A percentile compares a stretch with the other conserved stretches of the same genome.
These are phyloP conservation scores for Panus rudis DNA, from an alignment of 768 basidiomycete species.

Conservation along the genomic window DNA sequence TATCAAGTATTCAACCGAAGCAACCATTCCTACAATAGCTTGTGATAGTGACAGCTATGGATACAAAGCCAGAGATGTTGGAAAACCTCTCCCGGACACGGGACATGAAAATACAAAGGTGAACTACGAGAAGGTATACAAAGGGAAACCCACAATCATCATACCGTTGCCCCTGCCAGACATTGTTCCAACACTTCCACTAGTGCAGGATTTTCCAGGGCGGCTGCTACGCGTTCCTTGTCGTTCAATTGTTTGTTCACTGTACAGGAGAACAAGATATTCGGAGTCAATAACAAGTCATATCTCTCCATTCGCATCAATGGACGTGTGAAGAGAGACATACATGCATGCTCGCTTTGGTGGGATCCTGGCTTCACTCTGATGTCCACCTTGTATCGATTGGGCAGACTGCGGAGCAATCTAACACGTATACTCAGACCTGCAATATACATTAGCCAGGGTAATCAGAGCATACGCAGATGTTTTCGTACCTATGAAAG, in stretches of 20 bases:
- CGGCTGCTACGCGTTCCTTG: slow-evolving; percentile 96
- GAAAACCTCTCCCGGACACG: too few species aligned
- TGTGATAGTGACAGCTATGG: too few species aligned
- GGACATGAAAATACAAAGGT: too few species aligned
- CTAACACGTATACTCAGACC: slow-evolving; percentile 95
- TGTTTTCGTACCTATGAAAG: slow-evolving; percentile 71
- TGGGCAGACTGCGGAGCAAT: slow-evolving; percentile 81
- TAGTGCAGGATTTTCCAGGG: slow-evolving; percentile 85
- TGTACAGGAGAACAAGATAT: slow-evolving; percentile 23
- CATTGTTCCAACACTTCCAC: slow-evolving; percentile 84
- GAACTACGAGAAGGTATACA: too few species aligned
- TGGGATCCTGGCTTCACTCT: slow-evolving; percentile 90
- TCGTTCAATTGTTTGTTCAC: slow-evolving; percentile 99
- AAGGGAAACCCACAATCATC: too few species aligned
- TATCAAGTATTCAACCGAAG: too few species aligned
- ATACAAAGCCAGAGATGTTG: too few species aligned
- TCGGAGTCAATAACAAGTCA: not conserved
- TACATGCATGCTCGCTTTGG: slow-evolving; percentile 87
- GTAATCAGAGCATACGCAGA: slow-evolving; percentile 1
- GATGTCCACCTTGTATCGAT: slow-evolving; percentile 93
- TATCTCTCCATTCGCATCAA: not conserved
- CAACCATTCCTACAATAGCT: too few species aligned
- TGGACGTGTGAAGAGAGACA: slow-evolving; percentile 17
- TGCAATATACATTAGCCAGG: slow-evolving; percentile 21
- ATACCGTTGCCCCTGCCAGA: slow-evolving; percentile 27